Conservation (phyloP, 495 filamentous ascomycete species). For the Hypoxylon crocopeplum region DNA sequence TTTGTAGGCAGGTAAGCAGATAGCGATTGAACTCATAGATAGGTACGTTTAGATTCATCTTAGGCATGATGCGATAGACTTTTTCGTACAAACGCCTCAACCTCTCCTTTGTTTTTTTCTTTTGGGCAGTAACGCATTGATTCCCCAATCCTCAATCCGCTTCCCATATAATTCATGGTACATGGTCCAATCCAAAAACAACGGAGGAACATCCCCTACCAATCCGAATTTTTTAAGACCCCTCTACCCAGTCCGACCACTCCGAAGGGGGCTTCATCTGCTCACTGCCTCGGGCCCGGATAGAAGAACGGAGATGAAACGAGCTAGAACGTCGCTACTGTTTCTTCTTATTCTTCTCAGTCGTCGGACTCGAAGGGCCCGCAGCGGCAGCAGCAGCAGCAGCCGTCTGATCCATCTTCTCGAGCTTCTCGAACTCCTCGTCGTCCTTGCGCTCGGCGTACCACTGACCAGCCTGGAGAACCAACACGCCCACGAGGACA, state of each 20-base stretch:
- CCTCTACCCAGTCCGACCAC: too few relatives aligned
- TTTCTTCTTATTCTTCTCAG: constrained; percentile 48
- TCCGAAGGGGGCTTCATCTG: too few relatives aligned
- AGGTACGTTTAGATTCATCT: constrained; percentile 13
- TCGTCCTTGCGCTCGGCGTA: constrained; percentile 93
- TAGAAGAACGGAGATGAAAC: too few relatives aligned
- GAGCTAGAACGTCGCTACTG: constrained; percentile 32
- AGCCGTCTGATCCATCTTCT: constrained; percentile 56
- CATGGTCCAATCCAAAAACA: too few relatives aligned
- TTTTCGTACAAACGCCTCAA: constrained; percentile 8
- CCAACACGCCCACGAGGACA: constrained; percentile 86
- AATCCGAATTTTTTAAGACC: too few relatives aligned
- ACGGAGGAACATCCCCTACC: too few relatives aligned
- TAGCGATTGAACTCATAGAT: constrained; percentile 1
- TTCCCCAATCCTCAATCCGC: too few relatives aligned
- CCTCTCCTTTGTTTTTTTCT: neutral
- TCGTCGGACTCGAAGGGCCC: constrained; percentile 28
- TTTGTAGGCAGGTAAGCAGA: too few relatives aligned
- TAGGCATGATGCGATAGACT: neutral
- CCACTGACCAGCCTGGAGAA: constrained; percentile 97
- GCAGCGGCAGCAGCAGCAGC: too few relatives aligned
- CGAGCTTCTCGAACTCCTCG: constrained; percentile 73
- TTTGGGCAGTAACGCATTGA: too few relatives aligned
- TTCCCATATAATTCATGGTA: too few relatives aligned
- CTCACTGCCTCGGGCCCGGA: too few relatives aligned